Percentiles rank a stretch among this genome's conserved stretches.
phyloP scores from a whole-genome alignment of 805 yeast genomes.

The Kazachstania psychrophila region DNA sequence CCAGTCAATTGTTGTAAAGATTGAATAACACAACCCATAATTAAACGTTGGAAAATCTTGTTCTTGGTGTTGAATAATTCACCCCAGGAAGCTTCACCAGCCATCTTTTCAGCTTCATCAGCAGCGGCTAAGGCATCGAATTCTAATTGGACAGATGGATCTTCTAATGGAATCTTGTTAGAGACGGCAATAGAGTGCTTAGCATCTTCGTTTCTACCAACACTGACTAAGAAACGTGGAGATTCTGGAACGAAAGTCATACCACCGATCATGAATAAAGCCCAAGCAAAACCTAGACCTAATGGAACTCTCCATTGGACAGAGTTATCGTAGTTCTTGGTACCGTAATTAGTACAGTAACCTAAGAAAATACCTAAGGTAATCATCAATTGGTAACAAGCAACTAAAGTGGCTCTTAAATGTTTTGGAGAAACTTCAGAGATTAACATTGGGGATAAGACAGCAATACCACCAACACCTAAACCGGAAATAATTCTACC shows the following conservation, averaged over 20 bases:
- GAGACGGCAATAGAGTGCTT: constrained; percentile 47
- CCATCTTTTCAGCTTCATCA: constrained; percentile 47
- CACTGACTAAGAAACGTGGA: constrained; percentile 55
- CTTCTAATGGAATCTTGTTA: constrained; percentile 46
- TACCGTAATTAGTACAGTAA: constrained; percentile 55
- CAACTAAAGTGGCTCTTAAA: constrained; percentile 43
- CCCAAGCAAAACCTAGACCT: constrained; percentile 46
- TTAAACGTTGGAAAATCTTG: constrained; percentile 5
- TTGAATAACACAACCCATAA: constrained; percentile 4
- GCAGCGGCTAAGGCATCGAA: constrained; percentile 49
- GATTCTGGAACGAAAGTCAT: constrained; percentile 58
- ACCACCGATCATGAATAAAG: constrained; percentile 30
- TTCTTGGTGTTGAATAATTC: constrained; percentile 61
- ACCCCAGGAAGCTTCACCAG: constrained; percentile 58
- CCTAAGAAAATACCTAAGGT: constrained; percentile 69
- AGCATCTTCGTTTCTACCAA: constrained; percentile 50
- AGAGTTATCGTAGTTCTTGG: constrained; percentile 50
- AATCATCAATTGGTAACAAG: constrained; percentile 59
- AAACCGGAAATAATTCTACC: constrained; percentile 64
- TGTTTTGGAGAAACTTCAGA: constrained; percentile 62
- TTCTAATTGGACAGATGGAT: constrained; percentile 48
- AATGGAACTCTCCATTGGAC: constrained; percentile 70
- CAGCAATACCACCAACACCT: constrained; percentile 65
- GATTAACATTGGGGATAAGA: constrained; percentile 64
- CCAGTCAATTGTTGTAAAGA: constrained; percentile 3